These are phyloP conservation scores for Lathyrus oleraceus DNA, from an alignment of 306 rosid genomes.

Conservation along the genomic window DNA sequence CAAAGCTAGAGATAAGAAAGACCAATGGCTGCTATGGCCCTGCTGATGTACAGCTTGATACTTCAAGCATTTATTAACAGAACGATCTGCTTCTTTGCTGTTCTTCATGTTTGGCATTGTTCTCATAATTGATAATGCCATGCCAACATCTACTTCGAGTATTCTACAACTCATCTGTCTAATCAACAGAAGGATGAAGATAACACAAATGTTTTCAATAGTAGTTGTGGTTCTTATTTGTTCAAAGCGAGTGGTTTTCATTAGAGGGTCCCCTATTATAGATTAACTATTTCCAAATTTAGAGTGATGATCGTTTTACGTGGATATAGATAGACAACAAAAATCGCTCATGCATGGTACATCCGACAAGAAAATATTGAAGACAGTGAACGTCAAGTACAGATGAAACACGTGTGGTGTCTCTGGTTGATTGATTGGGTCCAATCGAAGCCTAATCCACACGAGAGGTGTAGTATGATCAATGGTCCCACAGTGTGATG, in stretches of 20 bases:
- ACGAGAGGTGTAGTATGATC: constrained; percentile 17
- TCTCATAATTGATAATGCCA: background rate
- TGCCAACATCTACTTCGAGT: background rate
- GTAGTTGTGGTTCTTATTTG: background rate
- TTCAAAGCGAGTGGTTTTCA: background rate
- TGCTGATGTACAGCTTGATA: background rate
- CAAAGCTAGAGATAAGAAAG: too few species aligned
- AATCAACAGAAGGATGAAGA: background rate
- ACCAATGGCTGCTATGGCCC: background rate
- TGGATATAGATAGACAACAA: background rate
- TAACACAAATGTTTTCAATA: background rate
- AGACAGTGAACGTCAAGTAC: background rate
- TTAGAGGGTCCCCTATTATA: background rate
- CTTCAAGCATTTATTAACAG: background rate
- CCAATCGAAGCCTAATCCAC: constrained; percentile 9
- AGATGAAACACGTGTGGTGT: constrained; percentile 41
- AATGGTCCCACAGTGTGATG: constrained; percentile 27
- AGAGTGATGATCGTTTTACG: background rate
- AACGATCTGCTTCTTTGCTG: background rate
- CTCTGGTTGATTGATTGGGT: constrained; percentile 11
- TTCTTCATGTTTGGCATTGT: background rate
- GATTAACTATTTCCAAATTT: background rate
- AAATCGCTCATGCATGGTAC: background rate
- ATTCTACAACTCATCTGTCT: background rate
- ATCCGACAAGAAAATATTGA: constrained; percentile 17